Conservation (phyloP, 345 rosid genomes). For the Excoecaria cochinchinensis region DNA sequence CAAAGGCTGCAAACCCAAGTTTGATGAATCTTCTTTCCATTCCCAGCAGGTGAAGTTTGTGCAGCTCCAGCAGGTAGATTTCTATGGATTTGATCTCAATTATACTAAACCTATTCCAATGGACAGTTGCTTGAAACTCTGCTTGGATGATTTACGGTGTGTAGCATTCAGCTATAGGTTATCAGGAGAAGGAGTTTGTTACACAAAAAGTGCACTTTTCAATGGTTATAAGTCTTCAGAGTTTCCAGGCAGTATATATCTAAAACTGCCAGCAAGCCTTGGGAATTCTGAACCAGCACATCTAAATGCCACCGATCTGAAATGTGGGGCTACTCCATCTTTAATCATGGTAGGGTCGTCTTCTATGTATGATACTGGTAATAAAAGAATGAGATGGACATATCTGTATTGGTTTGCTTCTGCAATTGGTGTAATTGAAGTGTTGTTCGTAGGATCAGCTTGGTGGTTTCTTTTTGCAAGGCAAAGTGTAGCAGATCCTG, state of each 20-base stretch:
- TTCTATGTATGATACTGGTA: slow-evolving; percentile 17
- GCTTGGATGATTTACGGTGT: slow-evolving; percentile 38
- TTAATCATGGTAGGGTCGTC: background rate
- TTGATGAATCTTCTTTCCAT: slow-evolving; percentile 26
- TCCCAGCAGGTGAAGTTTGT: slow-evolving; percentile 26
- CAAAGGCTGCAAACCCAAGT: slow-evolving; percentile 45
- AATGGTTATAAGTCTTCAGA: slow-evolving; percentile 33
- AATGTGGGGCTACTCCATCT: slow-evolving; percentile 9
- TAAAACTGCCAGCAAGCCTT: slow-evolving; percentile 33
- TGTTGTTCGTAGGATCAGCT: slow-evolving; percentile 22
- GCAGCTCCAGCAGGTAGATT: slow-evolving; percentile 25
- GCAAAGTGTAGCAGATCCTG: background rate
- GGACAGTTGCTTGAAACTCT: slow-evolving; percentile 30
- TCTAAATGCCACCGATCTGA: slow-evolving; percentile 9
- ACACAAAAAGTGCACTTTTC: slow-evolving; percentile 26
- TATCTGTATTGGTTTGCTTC: slow-evolving; percentile 41
- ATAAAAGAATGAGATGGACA: slow-evolving; percentile 32
- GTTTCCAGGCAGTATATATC: slow-evolving; percentile 27
- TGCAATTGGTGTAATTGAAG: slow-evolving; percentile 36
- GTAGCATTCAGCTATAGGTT: slow-evolving; percentile 36
- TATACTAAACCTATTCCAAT: background rate
- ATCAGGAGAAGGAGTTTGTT: slow-evolving; percentile 19
- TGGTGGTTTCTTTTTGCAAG: slow-evolving; percentile 37
- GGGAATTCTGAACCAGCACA: background rate
- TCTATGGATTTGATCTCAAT: slow-evolving; percentile 37